A percentile compares a stretch with the other conserved stretches of the same genome.
Evolutionary conservation across 345 rosid species (phyloP).

Genomic region (Camelina sativa): DNA sequence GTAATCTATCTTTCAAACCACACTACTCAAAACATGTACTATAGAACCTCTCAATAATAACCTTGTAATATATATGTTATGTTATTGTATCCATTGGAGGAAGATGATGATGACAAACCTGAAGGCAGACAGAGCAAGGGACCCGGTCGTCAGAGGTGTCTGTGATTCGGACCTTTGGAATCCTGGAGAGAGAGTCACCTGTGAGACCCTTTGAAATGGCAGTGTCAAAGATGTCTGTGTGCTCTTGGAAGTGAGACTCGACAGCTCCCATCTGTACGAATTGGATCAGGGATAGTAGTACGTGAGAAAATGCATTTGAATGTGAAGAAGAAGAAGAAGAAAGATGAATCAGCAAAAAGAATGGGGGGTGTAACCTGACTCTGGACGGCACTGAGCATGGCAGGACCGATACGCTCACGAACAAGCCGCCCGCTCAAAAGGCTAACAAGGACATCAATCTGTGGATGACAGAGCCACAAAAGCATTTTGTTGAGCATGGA

Average conservation of each 20-base stretch:
- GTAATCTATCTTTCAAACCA: conserved; percentile 4
- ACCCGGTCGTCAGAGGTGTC: conserved; percentile 73
- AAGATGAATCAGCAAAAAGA: neutral
- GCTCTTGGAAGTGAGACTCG: conserved; percentile 72
- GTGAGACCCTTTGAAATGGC: conserved; percentile 72
- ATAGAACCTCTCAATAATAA: neutral
- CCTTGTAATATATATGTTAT: neutral
- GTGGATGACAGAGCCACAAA: neutral
- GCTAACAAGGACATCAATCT: conserved; percentile 95
- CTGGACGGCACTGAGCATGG: conserved; percentile 97
- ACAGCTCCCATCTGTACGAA: conserved; percentile 88
- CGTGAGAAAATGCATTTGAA: neutral
- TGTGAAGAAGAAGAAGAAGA: neutral
- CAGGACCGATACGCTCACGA: conserved; percentile 95
- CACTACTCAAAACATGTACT: conserved; percentile 3
- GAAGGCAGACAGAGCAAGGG: conserved; percentile 94
- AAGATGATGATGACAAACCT: conserved; percentile 52
- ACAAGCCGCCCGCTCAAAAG: conserved; percentile 97
- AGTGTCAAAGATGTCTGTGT: conserved; percentile 81
- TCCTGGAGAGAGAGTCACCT: conserved; percentile 76
- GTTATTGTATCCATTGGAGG: neutral
- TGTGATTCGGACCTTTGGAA: conserved; percentile 77
- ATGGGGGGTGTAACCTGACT: conserved; percentile 64
- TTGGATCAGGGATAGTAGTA: neutral
- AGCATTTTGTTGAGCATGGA: too few species aligned